Evolutionary conservation across 352 stramenopile species (phyloP).

Genomic region (Phytopythium oedochilum): DNA sequence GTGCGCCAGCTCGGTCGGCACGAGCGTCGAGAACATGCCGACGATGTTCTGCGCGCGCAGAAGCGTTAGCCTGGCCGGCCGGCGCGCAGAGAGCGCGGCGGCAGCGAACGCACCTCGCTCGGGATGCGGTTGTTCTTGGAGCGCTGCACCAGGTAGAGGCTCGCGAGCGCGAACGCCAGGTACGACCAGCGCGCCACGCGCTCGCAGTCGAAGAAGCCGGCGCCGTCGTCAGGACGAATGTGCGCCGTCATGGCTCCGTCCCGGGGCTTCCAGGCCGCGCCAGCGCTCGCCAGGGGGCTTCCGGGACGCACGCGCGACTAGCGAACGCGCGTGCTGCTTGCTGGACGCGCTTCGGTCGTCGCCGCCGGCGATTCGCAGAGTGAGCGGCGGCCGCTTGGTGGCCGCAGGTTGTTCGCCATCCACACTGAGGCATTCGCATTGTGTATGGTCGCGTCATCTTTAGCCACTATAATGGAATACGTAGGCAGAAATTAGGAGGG

Average conservation of each 20-base stretch:
- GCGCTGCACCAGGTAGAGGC: conserved; percentile 31
- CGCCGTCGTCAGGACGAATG: too few species aligned
- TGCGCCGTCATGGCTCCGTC: too few species aligned
- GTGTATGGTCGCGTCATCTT: too few species aligned
- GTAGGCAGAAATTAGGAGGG: neutral
- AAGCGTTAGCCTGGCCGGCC: too few species aligned
- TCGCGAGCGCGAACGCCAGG: conserved; percentile 31
- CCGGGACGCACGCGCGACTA: too few species aligned
- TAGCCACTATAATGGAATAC: neutral
- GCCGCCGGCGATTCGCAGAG: neutral
- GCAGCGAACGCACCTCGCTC: conserved; percentile 28
- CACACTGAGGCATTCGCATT: too few species aligned
- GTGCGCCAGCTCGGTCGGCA: conserved; percentile 50
- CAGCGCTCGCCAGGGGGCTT: too few species aligned
- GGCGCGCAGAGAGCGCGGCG: too few species aligned
- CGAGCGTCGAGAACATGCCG: conserved; percentile 28
- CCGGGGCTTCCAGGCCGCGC: too few species aligned
- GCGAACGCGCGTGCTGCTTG: too few species aligned
- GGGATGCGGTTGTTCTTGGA: conserved; percentile 38
- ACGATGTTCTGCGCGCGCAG: conserved; percentile 37
- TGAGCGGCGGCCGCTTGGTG: neutral
- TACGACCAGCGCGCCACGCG: conserved; percentile 37
- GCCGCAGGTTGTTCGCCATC: too few species aligned
- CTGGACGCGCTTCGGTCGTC: too few species aligned
- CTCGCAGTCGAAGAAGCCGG: conserved; percentile 18